A percentile compares a stretch with the other conserved stretches of the same genome.
phyloP scores from a whole-genome alignment of 2,329 filamentous ascomycete species.

The Ilyonectria robusta region DNA sequence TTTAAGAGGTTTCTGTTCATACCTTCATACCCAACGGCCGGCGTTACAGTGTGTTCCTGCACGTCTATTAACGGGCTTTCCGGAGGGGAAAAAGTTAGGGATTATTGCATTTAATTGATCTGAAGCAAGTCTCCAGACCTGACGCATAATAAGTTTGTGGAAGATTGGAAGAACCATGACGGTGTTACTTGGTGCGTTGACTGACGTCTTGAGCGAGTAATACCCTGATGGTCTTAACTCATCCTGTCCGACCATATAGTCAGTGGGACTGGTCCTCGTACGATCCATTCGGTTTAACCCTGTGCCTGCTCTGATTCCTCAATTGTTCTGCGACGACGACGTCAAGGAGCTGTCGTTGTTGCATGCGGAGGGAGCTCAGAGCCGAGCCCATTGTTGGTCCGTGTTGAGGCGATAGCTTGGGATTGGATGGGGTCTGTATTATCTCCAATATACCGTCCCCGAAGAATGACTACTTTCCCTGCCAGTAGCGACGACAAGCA shows the following conservation, averaged over 20 bases:
- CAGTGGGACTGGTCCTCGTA: conserved; percentile 7
- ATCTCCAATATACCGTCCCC: conserved; percentile 6
- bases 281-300: conserved; percentile 1
- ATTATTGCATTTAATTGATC: conserved; percentile 25
- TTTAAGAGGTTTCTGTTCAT: conserved; percentile 20
- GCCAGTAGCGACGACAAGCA: no score
- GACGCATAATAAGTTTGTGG: conserved; percentile 14
- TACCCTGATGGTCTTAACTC: not conserved
- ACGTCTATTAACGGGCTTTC: conserved; percentile 1
- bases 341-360: conserved; percentile 18
- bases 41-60: conserved; percentile 18
- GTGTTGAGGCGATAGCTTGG: conserved; percentile 23
- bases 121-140: conserved; percentile 5
- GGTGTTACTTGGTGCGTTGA: not conserved
- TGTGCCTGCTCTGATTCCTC: not conserved
- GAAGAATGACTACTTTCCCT: conserved; percentile 37
- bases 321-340: not conserved
- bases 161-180: not conserved
- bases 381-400: conserved; percentile 22
- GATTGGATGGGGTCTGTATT: conserved; percentile 13
- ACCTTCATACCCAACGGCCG: conserved; percentile 22
- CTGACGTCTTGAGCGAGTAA: not conserved
- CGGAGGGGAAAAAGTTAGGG: conserved; percentile 4
- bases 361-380: conserved; percentile 14
- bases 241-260: not conserved